phyloP scores from a whole-genome alignment of 2,329 filamentous ascomycete genomes.

The Anthostomella pinea region DNA sequence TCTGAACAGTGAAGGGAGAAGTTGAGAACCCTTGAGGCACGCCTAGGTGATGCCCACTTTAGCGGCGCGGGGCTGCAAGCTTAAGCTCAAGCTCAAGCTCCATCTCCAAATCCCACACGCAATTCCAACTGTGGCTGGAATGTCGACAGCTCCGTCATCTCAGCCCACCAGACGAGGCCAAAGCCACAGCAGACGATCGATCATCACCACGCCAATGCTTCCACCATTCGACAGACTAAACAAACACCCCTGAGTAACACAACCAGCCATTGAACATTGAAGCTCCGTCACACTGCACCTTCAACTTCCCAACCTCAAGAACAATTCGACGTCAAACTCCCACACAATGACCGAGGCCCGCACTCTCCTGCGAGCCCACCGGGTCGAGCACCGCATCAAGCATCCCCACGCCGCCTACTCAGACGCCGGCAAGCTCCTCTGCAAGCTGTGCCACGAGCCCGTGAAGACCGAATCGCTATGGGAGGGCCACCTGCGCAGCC shows the following conservation, averaged over 20 bases:
- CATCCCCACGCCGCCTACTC: conserved; percentile 69
- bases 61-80: conserved; percentile 15
- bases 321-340: not conserved
- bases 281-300: not conserved
- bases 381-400: conserved; percentile 68
- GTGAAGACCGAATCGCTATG: conserved; percentile 66
- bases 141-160: conserved; percentile 1
- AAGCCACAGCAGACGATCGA: conserved; percentile 1
- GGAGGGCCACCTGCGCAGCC: conserved; percentile 57
- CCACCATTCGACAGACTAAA: no score
- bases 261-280: not conserved
- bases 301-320: not conserved
- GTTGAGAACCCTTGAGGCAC: no score
- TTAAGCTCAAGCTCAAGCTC: no score
- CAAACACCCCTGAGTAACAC: no score
- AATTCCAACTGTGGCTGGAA: conserved; percentile 11
- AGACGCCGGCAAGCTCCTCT: conserved; percentile 64
- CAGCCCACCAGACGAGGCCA: no score
- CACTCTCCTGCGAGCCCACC: conserved; percentile 74
- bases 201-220: not conserved
- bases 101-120: conserved; percentile 15
- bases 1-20: no score
- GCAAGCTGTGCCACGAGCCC: conserved; percentile 61
- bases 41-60: no score
- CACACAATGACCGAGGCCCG: conserved; percentile 72